A percentile compares a stretch with the other conserved stretches of the same genome.
Conservation (phyloP, 2,329 filamentous ascomycete species). For the Exophiala oligosperma region DNA sequence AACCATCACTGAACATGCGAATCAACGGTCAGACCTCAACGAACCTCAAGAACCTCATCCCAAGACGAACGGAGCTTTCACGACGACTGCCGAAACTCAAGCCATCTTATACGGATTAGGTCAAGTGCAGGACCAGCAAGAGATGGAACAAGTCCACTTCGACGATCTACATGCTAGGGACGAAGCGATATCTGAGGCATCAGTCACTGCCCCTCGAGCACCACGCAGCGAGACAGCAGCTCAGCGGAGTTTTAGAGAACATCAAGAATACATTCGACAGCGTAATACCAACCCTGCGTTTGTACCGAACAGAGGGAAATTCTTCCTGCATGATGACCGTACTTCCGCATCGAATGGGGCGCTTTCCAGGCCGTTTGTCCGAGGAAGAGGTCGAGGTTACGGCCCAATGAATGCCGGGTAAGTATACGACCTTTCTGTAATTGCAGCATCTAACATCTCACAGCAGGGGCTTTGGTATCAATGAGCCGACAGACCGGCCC, state of each 20-base stretch:
- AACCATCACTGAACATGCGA: not conserved
- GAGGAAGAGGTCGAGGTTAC: conserved; percentile 63
- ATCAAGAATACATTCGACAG: conserved; percentile 87
- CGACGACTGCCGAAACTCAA: conserved; percentile 52
- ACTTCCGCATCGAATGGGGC: conserved; percentile 41
- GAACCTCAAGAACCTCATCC: not conserved
- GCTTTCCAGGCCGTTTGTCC: conserved; percentile 66
- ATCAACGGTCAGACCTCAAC: not conserved
- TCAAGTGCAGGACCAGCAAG: conserved; percentile 43
- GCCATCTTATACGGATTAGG: conserved; percentile 62
- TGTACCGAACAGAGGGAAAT: conserved; percentile 89
- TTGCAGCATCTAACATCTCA: conserved; percentile 4
- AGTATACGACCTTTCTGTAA: not conserved
- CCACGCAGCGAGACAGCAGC: conserved; percentile 57
- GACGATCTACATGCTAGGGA: conserved; percentile 40
- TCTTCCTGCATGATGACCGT: conserved; percentile 96
- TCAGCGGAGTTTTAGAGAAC: conserved; percentile 76
- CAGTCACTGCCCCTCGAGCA: conserved; percentile 33
- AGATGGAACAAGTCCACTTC: conserved; percentile 52
- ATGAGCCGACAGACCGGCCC: conserved; percentile 25
- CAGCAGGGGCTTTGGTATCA: conserved; percentile 26
- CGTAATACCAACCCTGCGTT: conserved; percentile 88
- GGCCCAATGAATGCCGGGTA: conserved; percentile 36
- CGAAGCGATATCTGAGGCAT: not conserved
- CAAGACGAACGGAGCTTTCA: conserved; percentile 7